These are phyloP conservation scores for Fusarium gaditjirri DNA, from an alignment of 2,329 filamentous ascomycete genomes.

Conservation along the genomic window DNA sequence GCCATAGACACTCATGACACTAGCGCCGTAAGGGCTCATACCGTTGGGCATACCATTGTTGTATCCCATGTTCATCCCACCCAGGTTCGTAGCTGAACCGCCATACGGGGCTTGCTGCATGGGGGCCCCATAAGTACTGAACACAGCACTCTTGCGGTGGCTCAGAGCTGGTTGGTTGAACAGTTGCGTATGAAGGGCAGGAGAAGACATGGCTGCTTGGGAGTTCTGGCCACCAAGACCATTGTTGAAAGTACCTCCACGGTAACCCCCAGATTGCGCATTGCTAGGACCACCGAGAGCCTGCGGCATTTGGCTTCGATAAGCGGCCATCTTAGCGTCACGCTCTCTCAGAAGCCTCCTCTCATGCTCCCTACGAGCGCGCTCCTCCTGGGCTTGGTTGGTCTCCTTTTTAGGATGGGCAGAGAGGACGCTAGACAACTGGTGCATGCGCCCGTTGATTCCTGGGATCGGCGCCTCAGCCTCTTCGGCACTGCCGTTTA, in stretches of 20 bases:
- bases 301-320: constrained; percentile 62
- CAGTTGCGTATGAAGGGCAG: constrained; percentile 42
- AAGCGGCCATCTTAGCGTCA: constrained; percentile 60
- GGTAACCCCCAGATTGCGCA: constrained; percentile 58
- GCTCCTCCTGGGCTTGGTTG: constrained; percentile 55
- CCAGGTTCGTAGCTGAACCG: constrained; percentile 38
- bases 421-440: constrained; percentile 68
- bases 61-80: constrained; percentile 36
- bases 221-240: constrained; percentile 55
- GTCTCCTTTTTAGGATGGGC: constrained; percentile 55
- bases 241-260: constrained; percentile 66
- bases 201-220: constrained; percentile 43
- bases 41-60: constrained; percentile 38
- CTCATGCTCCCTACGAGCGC: constrained; percentile 55
- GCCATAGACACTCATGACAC: constrained; percentile 44
- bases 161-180: constrained; percentile 36
- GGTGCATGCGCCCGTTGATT: constrained; percentile 54
- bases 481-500: constrained; percentile 26
- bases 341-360: constrained; percentile 54
- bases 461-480: constrained; percentile 16
- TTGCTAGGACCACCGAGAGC: constrained; percentile 48
- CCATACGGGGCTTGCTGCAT: constrained; percentile 42
- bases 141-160: constrained; percentile 47
- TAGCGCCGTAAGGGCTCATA: constrained; percentile 38
- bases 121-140: constrained; percentile 46